These are phyloP conservation scores for Lachnum nothofagi DNA, from an alignment of 2,329 filamentous ascomycete genomes.

Conservation along the genomic window DNA sequence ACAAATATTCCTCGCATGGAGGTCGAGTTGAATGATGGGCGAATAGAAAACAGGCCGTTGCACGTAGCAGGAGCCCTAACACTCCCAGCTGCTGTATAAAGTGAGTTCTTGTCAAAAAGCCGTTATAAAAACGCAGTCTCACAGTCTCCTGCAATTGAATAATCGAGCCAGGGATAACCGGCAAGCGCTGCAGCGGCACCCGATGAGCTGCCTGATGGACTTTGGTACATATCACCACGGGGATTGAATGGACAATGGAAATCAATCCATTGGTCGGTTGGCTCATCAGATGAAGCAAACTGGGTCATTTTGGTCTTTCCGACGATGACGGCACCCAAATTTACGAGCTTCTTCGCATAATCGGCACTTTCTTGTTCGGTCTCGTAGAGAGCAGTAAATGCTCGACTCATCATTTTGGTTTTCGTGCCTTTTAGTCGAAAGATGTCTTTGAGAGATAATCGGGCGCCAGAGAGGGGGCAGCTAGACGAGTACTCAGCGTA, in stretches of 20 bases:
- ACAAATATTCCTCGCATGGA: too few relatives aligned
- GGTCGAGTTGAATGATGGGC: too few relatives aligned
- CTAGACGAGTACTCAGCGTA: neutral
- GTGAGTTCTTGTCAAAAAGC: too few relatives aligned
- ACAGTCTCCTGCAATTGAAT: constrained; percentile 42
- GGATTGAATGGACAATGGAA: constrained; percentile 32
- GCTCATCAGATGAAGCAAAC: constrained; percentile 34
- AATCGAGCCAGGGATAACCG: constrained; percentile 42
- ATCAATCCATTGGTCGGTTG: constrained; percentile 34
- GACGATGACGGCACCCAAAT: constrained; percentile 51
- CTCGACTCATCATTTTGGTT: constrained; percentile 51
- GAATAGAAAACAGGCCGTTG: too few relatives aligned
- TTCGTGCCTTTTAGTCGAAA: constrained; percentile 50
- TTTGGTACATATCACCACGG: constrained; percentile 41
- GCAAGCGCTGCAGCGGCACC: constrained; percentile 39
- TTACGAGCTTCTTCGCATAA: constrained; percentile 48
- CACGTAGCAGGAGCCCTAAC: too few relatives aligned
- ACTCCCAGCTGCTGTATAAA: too few relatives aligned
- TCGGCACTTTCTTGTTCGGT: constrained; percentile 41
- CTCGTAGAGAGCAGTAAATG: constrained; percentile 49
- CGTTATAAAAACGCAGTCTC: constrained; percentile 2
- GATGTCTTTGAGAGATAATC: constrained; percentile 58
- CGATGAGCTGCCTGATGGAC: constrained; percentile 41
- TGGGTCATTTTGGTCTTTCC: constrained; percentile 47
- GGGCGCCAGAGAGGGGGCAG: constrained; percentile 46